Evolutionary conservation across 129 eudicot species (phyloP), one percentile per base, ranked within the genome.

Genomic region (Chrysanthemum seticuspe): DNA sequence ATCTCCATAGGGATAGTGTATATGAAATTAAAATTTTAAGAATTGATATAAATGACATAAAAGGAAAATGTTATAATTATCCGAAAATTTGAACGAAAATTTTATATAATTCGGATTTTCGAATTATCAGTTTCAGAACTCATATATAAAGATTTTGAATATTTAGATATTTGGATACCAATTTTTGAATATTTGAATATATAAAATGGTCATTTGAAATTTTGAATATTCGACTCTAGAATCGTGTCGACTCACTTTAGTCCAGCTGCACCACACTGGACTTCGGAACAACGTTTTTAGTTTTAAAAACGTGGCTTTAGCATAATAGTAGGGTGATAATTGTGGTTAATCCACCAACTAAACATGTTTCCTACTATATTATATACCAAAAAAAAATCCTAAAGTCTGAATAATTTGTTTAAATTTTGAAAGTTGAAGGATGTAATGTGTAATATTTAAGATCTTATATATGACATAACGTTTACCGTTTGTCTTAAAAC

Each of bases 191-290:
- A 36, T 36, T 36, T 8, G 9, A 6, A 36, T 36, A 6, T 36
- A 36, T 36, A 36, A 6, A 36, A 36, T 8, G 5, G 45, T 0
- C 8, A 36, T 27, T 0, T 2, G 29, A 27, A 27, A 27, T 27
- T 27, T 27, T 27, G 29, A 27, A 27, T 27, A 27, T 27, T 91
- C 0, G 85, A 91, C 47, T 81, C 96, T 0, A 85, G 92, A n/a
- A 88, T 86, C 1, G 76, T 86, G 44, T 91, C 92, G 54, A 68
- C 65, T 13, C 96, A 91, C 64, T 86, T 88, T 61, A 91, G 97
- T 76, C 92, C 88, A 13, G 25, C 81, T 0, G 45, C 83, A 27
- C 97, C 97, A 3, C 74, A 66, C 9, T 91, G 92, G 97, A 78
- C 85, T 51, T 85, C 92, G 0, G 87, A 81, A 67, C 81, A 91